Conservation (phyloP, 2,329 filamentous ascomycete species). For the Aspergillaceae sp. region DNA sequence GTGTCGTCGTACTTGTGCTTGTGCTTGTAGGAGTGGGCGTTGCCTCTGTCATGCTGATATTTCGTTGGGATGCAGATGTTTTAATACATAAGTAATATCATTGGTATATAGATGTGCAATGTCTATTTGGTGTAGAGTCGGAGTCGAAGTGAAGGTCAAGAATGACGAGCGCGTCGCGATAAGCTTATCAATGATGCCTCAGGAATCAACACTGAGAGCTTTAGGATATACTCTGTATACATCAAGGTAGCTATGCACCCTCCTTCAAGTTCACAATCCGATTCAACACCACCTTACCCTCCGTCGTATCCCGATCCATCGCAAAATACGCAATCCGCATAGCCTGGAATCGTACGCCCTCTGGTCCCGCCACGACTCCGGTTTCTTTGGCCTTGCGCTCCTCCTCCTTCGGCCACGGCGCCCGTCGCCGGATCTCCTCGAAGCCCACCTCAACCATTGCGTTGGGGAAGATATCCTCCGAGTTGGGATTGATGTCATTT, state of each 20-base stretch:
- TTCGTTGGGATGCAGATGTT: too few species aligned
- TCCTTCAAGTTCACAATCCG: conserved; percentile 88
- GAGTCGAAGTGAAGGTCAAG: too few species aligned
- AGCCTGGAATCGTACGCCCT: conserved; percentile 81
- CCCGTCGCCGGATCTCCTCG: conserved; percentile 61
- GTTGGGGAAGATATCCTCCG: conserved; percentile 67
- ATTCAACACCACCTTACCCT: conserved; percentile 78
- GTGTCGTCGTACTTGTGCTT: too few species aligned
- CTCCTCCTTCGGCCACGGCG: conserved; percentile 68
- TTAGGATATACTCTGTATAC: too few species aligned
- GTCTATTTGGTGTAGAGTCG: too few species aligned
- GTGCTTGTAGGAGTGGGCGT: too few species aligned
- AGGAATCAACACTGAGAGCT: too few species aligned
- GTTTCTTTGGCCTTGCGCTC: conserved; percentile 46
- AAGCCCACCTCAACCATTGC: conserved; percentile 80
- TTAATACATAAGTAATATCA: too few species aligned
- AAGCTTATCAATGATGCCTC: too few species aligned
- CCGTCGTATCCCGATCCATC: conserved; percentile 67
- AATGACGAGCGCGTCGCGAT: too few species aligned
- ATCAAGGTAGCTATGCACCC: conserved; percentile 1
- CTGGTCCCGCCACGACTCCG: conserved; percentile 44
- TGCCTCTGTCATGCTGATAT: too few species aligned
- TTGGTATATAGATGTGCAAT: too few species aligned
- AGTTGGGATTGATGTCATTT: conserved; percentile 74
- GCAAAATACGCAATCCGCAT: conserved; percentile 61